These are phyloP conservation scores for Tardiomyces blankii DNA, from an alignment of 1,139 yeast genomes.

Conservation along the genomic window DNA sequence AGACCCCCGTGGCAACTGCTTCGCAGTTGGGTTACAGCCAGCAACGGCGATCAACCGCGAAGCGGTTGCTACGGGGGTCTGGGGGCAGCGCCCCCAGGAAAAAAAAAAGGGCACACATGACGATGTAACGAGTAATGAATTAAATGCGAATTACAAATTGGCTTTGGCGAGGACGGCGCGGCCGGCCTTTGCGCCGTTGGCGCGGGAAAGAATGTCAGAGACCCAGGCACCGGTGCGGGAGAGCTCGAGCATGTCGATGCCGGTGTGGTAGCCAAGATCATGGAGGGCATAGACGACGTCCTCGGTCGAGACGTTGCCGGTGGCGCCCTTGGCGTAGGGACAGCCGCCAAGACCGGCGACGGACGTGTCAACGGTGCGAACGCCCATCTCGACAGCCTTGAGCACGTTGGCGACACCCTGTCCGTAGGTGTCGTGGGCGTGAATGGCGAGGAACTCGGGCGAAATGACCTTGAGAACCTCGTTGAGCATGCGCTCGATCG, in stretches of 20 bases:
- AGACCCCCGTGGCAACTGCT: no score
- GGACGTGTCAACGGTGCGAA: conserved; percentile 23
- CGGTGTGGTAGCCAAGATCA: conserved; percentile 25
- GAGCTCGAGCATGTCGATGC: conserved; percentile 20
- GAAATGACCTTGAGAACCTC: conserved; percentile 19
- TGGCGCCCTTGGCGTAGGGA: conserved; percentile 29
- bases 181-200: conserved; percentile 24
- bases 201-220: conserved; percentile 15
- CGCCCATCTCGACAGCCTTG: conserved; percentile 24
- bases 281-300: conserved; percentile 27
- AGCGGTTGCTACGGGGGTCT: no score
- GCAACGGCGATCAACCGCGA: no score
- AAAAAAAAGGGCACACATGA: no score
- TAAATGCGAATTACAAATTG: not conserved
- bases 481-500: conserved; percentile 17
- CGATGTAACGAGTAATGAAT: no score
- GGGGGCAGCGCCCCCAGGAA: no score
- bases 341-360: conserved; percentile 30
- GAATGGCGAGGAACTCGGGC: conserved; percentile 22
- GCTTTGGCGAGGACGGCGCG: conserved; percentile 13
- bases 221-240: conserved; percentile 25
- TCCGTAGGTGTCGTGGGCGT: conserved; percentile 29
- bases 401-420: conserved; percentile 28
- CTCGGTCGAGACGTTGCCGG: conserved; percentile 28
- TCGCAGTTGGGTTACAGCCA: no score